Conservation (phyloP, 1,284 basidiomycete genomes). For the Pseudozyma thailandica region DNA sequence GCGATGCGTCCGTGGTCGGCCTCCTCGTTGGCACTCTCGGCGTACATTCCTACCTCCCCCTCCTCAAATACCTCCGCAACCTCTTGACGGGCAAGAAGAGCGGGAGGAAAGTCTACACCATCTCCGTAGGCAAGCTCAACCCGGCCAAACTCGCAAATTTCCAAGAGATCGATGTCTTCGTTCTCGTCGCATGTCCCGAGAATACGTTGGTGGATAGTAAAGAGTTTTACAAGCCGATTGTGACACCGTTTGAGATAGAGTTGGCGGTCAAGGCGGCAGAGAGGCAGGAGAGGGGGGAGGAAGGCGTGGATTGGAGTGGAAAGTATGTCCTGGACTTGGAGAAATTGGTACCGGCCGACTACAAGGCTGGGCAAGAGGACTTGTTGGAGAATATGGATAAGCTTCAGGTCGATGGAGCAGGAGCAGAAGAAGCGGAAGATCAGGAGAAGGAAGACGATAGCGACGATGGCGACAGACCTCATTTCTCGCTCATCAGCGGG, state of each 20-base stretch:
- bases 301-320: constrained; percentile 76
- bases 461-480: constrained; percentile 71
- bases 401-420: not conserved
- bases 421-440: constrained; percentile 8
- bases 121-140: constrained; percentile 94
- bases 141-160: constrained; percentile 97
- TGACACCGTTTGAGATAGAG: constrained; percentile 92
- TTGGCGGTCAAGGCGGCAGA: constrained; percentile 75
- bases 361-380: constrained; percentile 16
- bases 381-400: constrained; percentile 3
- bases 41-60: constrained; percentile 70
- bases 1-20: constrained; percentile 92
- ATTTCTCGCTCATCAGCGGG: constrained; percentile 87
- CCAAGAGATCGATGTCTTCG: constrained; percentile 94
- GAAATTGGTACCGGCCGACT: constrained; percentile 65
- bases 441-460: constrained; percentile 12
- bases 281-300: constrained; percentile 33
- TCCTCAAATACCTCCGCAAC: constrained; percentile 50
- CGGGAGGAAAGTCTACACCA: constrained; percentile 78
- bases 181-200: constrained; percentile 93
- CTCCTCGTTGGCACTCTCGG: constrained; percentile 95
- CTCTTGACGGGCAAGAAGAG: constrained; percentile 74
- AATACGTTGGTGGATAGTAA: constrained; percentile 84
- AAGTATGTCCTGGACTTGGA: constrained; percentile 85
- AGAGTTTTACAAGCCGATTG: constrained; percentile 89